Evolutionary conservation across 2,329 filamentous ascomycete genomes (phyloP).

Genomic region (Diplodia sapinea): DNA sequence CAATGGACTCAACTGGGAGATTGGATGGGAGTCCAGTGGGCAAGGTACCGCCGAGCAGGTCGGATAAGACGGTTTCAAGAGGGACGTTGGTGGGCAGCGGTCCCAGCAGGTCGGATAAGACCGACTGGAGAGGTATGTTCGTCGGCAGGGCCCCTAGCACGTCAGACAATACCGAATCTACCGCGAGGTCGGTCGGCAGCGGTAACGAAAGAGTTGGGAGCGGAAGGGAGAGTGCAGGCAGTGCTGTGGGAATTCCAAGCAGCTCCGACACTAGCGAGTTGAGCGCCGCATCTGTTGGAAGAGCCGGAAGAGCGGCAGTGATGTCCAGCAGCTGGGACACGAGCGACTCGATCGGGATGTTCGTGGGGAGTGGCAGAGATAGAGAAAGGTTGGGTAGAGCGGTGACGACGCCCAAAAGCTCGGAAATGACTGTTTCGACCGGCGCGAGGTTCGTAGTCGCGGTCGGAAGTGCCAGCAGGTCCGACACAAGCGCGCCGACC

Average conservation of each 20-base stretch:
- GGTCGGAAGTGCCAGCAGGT: not conserved
- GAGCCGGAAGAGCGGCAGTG: not conserved
- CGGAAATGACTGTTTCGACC: not conserved
- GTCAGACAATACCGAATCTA: not conserved
- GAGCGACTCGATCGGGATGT: not conserved
- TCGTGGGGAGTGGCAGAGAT: not conserved
- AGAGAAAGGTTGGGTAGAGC: not conserved
- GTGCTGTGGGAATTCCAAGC: not conserved
- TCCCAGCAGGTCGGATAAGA: not conserved
- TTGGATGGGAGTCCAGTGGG: not conserved
- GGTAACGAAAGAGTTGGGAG: not conserved
- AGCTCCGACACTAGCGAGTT: not conserved
- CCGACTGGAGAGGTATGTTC: not conserved
- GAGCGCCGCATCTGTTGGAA: not conserved
- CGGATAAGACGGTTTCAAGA: not conserved
- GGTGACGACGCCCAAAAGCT: not conserved
- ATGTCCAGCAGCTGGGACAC: not conserved
- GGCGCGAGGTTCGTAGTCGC: too few species aligned
- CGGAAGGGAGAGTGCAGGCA: not conserved
- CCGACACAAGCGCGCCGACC: too few species aligned
- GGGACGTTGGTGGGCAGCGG: not conserved
- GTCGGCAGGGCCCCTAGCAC: not conserved
- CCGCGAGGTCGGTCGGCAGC: not conserved
- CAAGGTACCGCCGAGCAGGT: not conserved
- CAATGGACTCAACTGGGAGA: not conserved